Percentiles rank a stretch among this genome's conserved stretches.
Conservation (phyloP, 163 green algal genomes). For the Scenedesmus sp. region DNA sequence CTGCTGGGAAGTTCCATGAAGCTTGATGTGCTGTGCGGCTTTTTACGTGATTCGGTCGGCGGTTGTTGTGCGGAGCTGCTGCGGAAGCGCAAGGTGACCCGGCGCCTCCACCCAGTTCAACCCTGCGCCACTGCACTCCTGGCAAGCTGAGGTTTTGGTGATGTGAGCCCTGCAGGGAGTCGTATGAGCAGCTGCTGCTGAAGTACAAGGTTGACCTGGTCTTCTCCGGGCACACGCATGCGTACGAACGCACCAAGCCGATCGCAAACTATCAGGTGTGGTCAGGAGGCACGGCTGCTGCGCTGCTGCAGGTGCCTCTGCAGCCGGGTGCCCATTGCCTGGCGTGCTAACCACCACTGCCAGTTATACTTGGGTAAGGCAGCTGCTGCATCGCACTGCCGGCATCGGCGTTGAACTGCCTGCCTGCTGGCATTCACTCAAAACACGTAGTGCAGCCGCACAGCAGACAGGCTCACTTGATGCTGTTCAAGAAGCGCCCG, state of each 20-base stretch:
- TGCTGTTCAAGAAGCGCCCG: too few relatives aligned
- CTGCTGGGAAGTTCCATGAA: too few relatives aligned
- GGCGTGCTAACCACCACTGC: too few relatives aligned
- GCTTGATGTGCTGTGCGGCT: background rate
- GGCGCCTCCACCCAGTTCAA: background rate
- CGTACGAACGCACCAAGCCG: constrained; percentile 48
- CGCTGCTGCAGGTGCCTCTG: background rate
- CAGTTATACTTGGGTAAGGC: too few relatives aligned
- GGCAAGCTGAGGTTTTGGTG: too few relatives aligned
- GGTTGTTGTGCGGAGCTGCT: background rate
- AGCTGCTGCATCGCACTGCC: too few relatives aligned
- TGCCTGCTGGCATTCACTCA: too few relatives aligned
- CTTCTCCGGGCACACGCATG: constrained; percentile 29
- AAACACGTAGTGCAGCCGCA: too few relatives aligned
- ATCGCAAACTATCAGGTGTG: constrained; percentile 34
- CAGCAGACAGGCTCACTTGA: too few relatives aligned
- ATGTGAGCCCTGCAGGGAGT: background rate
- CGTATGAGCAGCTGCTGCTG: constrained; percentile 67
- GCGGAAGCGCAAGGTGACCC: background rate
- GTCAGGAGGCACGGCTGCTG: background rate
- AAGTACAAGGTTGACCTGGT: constrained; percentile 48
- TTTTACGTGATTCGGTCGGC: background rate
- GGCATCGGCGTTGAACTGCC: too few relatives aligned
- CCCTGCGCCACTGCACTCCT: too few relatives aligned
- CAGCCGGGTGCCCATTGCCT: too few relatives aligned